These are phyloP conservation scores for Pichia sorboxylosa DNA, from an alignment of 1,139 yeast species.

Conservation along the genomic window DNA sequence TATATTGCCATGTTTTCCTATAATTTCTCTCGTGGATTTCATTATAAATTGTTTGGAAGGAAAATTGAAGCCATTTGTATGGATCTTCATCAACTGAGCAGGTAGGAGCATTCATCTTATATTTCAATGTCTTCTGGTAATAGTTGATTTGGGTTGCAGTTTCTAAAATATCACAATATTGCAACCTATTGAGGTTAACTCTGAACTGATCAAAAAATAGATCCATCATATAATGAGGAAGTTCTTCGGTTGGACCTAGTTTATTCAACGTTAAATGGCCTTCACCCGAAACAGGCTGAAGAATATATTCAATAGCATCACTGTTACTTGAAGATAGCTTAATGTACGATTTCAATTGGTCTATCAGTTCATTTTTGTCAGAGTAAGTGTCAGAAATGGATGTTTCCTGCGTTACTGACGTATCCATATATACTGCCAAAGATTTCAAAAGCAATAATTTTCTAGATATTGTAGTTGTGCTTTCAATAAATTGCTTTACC, in stretches of 20 bases:
- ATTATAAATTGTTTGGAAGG: constrained; percentile 57
- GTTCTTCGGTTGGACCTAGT: constrained; percentile 51
- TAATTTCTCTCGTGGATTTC: constrained; percentile 75
- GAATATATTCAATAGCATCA: constrained; percentile 43
- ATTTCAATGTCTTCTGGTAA: constrained; percentile 65
- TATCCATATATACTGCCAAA: constrained; percentile 77
- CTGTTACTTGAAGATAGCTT: constrained; percentile 23
- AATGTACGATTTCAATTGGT: constrained; percentile 27
- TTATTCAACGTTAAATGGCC: constrained; percentile 81
- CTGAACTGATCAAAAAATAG: constrained; percentile 82
- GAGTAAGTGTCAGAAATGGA: constrained; percentile 30
- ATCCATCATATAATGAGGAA: constrained; percentile 69
- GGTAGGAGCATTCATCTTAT: constrained; percentile 59
- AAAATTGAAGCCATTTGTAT: constrained; percentile 68
- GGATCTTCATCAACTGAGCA: constrained; percentile 56
- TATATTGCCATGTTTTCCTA: constrained; percentile 83
- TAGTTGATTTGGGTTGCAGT: constrained; percentile 76
- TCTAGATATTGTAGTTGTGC: constrained; percentile 55
- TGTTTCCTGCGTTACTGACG: constrained; percentile 32
- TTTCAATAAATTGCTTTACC: constrained; percentile 76
- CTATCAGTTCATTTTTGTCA: constrained; percentile 33
- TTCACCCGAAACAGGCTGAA: constrained; percentile 81
- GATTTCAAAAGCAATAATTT: constrained; percentile 69
- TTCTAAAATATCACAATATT: constrained; percentile 72
- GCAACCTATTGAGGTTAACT: constrained; percentile 70